Evolutionary conservation across 192 early-diverging fungal species (phyloP), one percentile per base, ranked within the genome.

Genomic region (Backusella tuberculispora): DNA sequence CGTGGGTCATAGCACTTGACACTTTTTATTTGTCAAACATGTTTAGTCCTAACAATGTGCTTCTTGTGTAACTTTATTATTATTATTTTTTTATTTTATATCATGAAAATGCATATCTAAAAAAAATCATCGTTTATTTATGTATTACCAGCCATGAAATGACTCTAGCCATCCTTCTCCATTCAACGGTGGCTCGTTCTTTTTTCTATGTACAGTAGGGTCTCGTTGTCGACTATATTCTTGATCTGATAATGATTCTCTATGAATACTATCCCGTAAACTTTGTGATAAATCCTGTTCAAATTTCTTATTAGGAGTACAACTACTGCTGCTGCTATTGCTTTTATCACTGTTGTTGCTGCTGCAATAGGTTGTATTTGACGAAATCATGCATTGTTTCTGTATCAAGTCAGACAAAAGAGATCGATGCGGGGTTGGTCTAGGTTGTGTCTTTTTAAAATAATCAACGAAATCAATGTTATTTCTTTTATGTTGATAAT

Each of bases 401-500:
- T 72, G 71, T 37, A 72, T 42, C 14, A 72, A 41, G 56, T 56
- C 24, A 60, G 71, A 72, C 24, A 72, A 40, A 6, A 72, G 50
- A 34, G 71, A 72, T 56, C 50, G 48, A 63, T 53, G 71, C 0
- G 71, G 71, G 5, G 53, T 60, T 40, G 38, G 21, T 42, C 26
- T 63, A n/a, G 71, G 71, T 60, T 72, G 71, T 4, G 71, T 72
- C 50, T 72, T 72, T 38, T 37, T 53, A 63, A 72, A 72, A 67
- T 67, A 37, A 21, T 40, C 42, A 15, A 43, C 38, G 13, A 67
- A 67, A 8, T 67, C 38, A 67, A 5, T 60, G 21, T 67, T 19
- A 42, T 67, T 66, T 13, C 10, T 66, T n/a, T 66, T 41, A 12
- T 40, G 12, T 67, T 43, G 17, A 42, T 67, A n/a, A 67, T 67